Conservation (phyloP, 2,329 filamentous ascomycete species). For the Neocatenulostroma microsporum region DNA sequence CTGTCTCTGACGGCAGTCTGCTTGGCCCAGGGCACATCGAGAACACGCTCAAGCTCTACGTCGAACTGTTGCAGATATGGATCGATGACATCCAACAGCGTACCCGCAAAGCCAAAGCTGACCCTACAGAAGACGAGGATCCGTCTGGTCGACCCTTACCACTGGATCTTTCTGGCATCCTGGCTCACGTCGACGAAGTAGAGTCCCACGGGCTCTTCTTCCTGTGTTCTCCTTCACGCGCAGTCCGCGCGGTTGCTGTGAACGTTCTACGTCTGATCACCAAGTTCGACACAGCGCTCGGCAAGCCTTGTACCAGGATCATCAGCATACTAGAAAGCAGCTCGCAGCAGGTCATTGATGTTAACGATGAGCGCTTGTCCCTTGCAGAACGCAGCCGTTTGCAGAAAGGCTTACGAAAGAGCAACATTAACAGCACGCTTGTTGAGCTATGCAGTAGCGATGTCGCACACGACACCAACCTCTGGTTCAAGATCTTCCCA, state of each 20-base stretch:
- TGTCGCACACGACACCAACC: conserved; percentile 82
- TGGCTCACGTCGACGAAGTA: conserved; percentile 91
- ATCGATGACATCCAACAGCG: conserved; percentile 92
- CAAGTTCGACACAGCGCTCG: conserved; percentile 84
- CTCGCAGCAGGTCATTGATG: conserved; percentile 78
- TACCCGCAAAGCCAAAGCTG: conserved; percentile 61
- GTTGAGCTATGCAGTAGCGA: conserved; percentile 95
- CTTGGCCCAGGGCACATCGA: conserved; percentile 91
- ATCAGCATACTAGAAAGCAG: conserved; percentile 90
- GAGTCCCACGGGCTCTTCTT: conserved; percentile 97
- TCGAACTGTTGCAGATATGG: conserved; percentile 92
- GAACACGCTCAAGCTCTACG: conserved; percentile 83
- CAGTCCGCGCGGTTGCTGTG: conserved; percentile 83
- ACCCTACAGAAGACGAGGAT: conserved; percentile 53
- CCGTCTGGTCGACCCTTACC: conserved; percentile 26
- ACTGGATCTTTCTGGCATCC: conserved; percentile 77
- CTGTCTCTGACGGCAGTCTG: conserved; percentile 97
- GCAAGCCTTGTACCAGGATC: conserved; percentile 66
- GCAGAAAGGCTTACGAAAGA: conserved; percentile 80
- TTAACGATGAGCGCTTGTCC: conserved; percentile 84
- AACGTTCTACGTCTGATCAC: conserved; percentile 86
- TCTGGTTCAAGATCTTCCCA: conserved; percentile 98
- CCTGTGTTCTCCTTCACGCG: conserved; percentile 85
- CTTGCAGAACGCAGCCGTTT: conserved; percentile 87
- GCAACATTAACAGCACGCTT: conserved; percentile 73